Conservation (phyloP, 2,329 filamentous ascomycete species). For the Nannizziopsis arthrosporioides region DNA sequence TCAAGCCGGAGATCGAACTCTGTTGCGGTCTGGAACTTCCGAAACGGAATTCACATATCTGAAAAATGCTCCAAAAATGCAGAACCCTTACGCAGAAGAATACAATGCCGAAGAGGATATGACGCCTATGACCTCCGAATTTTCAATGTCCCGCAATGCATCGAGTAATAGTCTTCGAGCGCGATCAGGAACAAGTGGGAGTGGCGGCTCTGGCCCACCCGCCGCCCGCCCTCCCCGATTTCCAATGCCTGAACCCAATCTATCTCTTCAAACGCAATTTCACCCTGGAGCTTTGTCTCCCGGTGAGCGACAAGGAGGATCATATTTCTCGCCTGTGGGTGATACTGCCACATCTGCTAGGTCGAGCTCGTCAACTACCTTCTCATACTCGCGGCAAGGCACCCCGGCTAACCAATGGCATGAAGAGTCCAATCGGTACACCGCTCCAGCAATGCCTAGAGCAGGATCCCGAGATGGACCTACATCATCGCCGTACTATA, state of each 20-base stretch:
- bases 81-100: slow-evolving; percentile 67
- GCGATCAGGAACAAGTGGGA: slow-evolving; percentile 60
- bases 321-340: slow-evolving; percentile 81
- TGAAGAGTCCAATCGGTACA: slow-evolving; percentile 69
- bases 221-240: slow-evolving; percentile 56
- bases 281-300: slow-evolving; percentile 47
- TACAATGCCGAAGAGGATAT: slow-evolving; percentile 45
- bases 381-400: slow-evolving; percentile 64
- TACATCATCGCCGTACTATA: slow-evolving; percentile 51
- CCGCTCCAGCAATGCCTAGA: slow-evolving; percentile 73
- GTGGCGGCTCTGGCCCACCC: slow-evolving; percentile 28
- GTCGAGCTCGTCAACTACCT: slow-evolving; percentile 51
- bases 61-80: slow-evolving; percentile 53
- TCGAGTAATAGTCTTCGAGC: slow-evolving; percentile 65
- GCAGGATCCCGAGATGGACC: slow-evolving; percentile 67
- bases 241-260: slow-evolving; percentile 46
- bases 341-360: slow-evolving; percentile 51
- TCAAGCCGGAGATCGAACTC: slow-evolving; percentile 44
- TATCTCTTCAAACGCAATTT: slow-evolving; percentile 58
- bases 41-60: slow-evolving; percentile 72
- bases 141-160: slow-evolving; percentile 52
- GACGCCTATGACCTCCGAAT: slow-evolving; percentile 35
- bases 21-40: slow-evolving; percentile 43
- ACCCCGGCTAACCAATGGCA: slow-evolving; percentile 54
- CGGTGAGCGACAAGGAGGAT: slow-evolving; percentile 54